Conservation (phyloP, 371 early-diverging fungal species). For the Apophysomyces ossiformis region DNA sequence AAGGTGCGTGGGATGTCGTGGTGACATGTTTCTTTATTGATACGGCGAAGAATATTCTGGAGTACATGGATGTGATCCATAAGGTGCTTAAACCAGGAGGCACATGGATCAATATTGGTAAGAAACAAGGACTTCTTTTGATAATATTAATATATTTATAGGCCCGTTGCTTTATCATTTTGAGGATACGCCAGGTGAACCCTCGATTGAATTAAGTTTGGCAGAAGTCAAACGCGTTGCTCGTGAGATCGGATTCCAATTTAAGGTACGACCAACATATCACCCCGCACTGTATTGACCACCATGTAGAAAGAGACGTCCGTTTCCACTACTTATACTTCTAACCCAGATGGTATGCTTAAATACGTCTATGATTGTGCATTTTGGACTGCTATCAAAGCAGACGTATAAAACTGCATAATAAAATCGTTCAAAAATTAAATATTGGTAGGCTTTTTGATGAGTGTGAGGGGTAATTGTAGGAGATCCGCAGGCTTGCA, state of each 20-base stretch:
- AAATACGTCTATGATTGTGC: slow-evolving; percentile 78
- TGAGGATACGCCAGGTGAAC: slow-evolving; percentile 79
- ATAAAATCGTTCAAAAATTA: not conserved
- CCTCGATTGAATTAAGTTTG: slow-evolving; percentile 85
- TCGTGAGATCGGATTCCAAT: slow-evolving; percentile 71
- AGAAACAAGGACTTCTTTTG: slow-evolving; percentile 12
- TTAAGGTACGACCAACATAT: slow-evolving; percentile 49
- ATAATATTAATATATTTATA: slow-evolving; percentile 13
- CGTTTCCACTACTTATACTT: slow-evolving; percentile 70
- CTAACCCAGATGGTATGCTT: slow-evolving; percentile 81
- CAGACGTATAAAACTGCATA: not conserved
- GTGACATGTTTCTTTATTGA: slow-evolving; percentile 97
- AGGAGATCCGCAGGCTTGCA: no score
- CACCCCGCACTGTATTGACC: not conserved
- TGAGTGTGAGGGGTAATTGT: no score
- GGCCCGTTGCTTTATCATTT: slow-evolving; percentile 95
- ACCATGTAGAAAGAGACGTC: slow-evolving; percentile 57
- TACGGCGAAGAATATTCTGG: slow-evolving; percentile 90
- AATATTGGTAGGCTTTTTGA: no score
- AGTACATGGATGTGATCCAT: slow-evolving; percentile 85
- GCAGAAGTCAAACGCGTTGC: slow-evolving; percentile 80
- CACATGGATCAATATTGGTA: slow-evolving; percentile 95
- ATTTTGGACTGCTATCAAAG: slow-evolving; percentile 64
- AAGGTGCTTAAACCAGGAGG: slow-evolving; percentile 79
- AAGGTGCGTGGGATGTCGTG: slow-evolving; percentile 84